A percentile compares a stretch with the other conserved stretches of the same genome.
These are phyloP conservation scores for Coniella lustricola DNA, from an alignment of 2,329 filamentous ascomycete genomes.

Conservation along the genomic window DNA sequence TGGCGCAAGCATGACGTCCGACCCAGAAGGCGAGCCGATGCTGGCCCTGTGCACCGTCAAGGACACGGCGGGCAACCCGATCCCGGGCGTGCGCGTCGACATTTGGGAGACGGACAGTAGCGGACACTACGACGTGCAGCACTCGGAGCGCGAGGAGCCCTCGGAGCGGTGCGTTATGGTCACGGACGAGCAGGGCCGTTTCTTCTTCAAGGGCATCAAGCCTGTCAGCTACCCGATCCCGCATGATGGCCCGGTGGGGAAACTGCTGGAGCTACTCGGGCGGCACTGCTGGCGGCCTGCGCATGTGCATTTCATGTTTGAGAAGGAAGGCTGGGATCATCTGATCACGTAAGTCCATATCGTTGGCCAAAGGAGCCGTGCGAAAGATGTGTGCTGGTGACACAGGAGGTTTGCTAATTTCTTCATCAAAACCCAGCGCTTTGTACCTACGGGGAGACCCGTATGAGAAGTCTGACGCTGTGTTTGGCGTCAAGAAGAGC, in stretches of 20 bases:
- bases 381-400: neutral
- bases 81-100: slow-evolving; percentile 64
- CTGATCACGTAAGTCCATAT: slow-evolving; percentile 66
- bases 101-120: slow-evolving; percentile 79
- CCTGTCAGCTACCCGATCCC: slow-evolving; percentile 84
- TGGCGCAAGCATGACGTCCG: slow-evolving; percentile 59
- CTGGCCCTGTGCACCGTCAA: slow-evolving; percentile 67
- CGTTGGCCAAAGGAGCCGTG: neutral
- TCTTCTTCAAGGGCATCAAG: slow-evolving; percentile 81
- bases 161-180: slow-evolving; percentile 62
- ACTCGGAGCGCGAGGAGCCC: slow-evolving; percentile 54
- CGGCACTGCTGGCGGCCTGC: slow-evolving; percentile 72
- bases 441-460: slow-evolving; percentile 72
- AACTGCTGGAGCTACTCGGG: slow-evolving; percentile 56
- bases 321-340: slow-evolving; percentile 69
- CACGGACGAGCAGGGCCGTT: slow-evolving; percentile 63
- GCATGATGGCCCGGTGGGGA: slow-evolving; percentile 75
- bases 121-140: slow-evolving; percentile 80
- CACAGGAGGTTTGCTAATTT: slow-evolving; percentile 4
- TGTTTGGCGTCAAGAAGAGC: slow-evolving; percentile 81
- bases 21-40: slow-evolving; percentile 61
- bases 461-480: slow-evolving; percentile 76
- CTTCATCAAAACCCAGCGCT: slow-evolving; percentile 40
- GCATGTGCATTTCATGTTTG: slow-evolving; percentile 87
- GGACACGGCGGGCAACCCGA: slow-evolving; percentile 55